These are phyloP conservation scores for Erucastrum elatum DNA, from an alignment of 345 rosid genomes.

Conservation along the genomic window DNA sequence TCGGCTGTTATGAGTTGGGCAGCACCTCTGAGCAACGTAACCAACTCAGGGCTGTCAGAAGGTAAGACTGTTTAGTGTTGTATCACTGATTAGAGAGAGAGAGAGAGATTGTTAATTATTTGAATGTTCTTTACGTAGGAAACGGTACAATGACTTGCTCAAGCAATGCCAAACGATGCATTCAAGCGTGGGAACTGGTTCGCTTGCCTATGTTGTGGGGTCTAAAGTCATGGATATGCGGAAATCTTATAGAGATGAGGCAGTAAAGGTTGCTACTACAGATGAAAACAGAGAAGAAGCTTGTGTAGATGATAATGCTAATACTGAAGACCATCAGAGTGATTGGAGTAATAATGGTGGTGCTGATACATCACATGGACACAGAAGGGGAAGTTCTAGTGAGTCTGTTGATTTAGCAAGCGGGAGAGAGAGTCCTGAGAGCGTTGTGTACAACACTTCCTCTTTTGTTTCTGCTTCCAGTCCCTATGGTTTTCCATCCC, in stretches of 20 bases:
- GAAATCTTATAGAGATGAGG: conserved; percentile 69
- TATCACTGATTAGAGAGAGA: neutral
- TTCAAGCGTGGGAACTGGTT: conserved; percentile 89
- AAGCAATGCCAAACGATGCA: conserved; percentile 84
- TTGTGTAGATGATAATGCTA: conserved; percentile 42
- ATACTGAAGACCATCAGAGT: conserved; percentile 45
- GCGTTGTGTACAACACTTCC: conserved; percentile 54
- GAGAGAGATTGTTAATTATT: neutral
- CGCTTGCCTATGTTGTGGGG: conserved; percentile 86
- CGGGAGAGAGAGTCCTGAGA: conserved; percentile 57
- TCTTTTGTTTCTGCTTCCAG: conserved; percentile 49
- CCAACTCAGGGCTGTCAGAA: conserved; percentile 72
- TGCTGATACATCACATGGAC: conserved; percentile 47
- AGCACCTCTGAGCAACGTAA: conserved; percentile 76
- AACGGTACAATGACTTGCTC: conserved; percentile 63
- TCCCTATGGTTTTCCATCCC: conserved; percentile 43
- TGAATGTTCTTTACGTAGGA: conserved; percentile 48
- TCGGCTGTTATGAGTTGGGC: conserved; percentile 76
- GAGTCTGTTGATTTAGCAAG: conserved; percentile 62
- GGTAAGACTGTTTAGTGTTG: conserved; percentile 42
- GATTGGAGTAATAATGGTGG: conserved; percentile 52
- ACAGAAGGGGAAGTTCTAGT: conserved; percentile 57
- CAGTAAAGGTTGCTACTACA: conserved; percentile 45
- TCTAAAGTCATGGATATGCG: conserved; percentile 96
- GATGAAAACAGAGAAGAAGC: conserved; percentile 45